Conservation (phyloP, 2,329 filamentous ascomycete genomes). For the Daldinia sp. region DNA sequence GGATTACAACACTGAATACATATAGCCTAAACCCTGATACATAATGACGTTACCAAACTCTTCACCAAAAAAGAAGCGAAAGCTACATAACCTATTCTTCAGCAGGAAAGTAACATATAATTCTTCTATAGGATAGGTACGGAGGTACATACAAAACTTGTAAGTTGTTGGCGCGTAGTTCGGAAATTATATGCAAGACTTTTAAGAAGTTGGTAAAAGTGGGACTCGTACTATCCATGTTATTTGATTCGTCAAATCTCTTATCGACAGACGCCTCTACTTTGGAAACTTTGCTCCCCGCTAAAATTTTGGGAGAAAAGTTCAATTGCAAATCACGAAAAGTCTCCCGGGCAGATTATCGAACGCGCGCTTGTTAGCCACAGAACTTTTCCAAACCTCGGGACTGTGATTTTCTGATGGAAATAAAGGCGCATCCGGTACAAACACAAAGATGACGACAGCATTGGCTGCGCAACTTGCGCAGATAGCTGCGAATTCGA, state of each 20-base stretch:
- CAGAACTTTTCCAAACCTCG: conserved; percentile 15
- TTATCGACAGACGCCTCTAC: conserved; percentile 44
- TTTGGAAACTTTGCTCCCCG: conserved; percentile 46
- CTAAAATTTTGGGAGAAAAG: conserved; percentile 46
- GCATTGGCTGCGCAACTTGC: conserved; percentile 94
- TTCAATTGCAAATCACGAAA: conserved; percentile 38
- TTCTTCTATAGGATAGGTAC: conserved; percentile 13
- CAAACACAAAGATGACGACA: conserved; percentile 73
- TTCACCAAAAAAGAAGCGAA: conserved; percentile 2
- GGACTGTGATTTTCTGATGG: conserved; percentile 36
- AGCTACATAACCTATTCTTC: conserved; percentile 8
- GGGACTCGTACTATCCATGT: conserved; percentile 31
- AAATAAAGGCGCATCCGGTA: conserved; percentile 13
- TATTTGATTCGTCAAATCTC: conserved; percentile 38
- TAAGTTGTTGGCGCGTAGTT: conserved; percentile 16
- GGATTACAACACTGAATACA: background rate
- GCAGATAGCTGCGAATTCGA: conserved; percentile 89
- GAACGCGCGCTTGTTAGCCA: conserved; percentile 7
- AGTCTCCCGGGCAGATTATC: conserved; percentile 7
- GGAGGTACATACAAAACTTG: conserved; percentile 6
- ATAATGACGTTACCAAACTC: conserved; percentile 1
- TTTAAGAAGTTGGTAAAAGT: conserved; percentile 17
- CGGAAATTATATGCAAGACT: conserved; percentile 14
- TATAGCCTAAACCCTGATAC: background rate
- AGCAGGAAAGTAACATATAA: conserved; percentile 1